Evolutionary conservation across 1,139 yeast genomes (phyloP).

Genomic region (Geotrichum candidum): DNA sequence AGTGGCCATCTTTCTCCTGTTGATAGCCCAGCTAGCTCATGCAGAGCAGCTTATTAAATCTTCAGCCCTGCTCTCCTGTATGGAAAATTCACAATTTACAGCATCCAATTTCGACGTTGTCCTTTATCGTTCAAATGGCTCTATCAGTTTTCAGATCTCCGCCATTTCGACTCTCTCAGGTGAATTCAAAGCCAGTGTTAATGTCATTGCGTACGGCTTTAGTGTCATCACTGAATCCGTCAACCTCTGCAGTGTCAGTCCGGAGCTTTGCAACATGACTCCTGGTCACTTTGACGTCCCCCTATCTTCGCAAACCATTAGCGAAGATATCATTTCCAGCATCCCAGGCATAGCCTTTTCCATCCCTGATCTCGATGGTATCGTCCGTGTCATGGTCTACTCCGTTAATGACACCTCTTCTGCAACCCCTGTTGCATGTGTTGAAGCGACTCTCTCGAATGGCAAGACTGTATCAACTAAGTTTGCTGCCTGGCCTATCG

Average conservation of each 20-base stretch:
- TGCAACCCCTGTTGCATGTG: conserved; percentile 68
- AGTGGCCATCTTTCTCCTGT: neutral
- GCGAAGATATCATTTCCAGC: conserved; percentile 37
- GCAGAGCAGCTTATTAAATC: conserved; percentile 44
- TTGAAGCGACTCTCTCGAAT: conserved; percentile 77
- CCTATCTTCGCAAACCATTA: conserved; percentile 39
- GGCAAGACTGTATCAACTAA: conserved; percentile 92
- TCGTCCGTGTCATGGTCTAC: conserved; percentile 62
- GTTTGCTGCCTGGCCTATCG: conserved; percentile 96
- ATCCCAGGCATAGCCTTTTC: conserved; percentile 84
- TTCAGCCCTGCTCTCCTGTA: conserved; percentile 80
- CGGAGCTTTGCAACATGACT: conserved; percentile 67
- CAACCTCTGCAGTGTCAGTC: conserved; percentile 49
- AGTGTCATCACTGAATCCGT: conserved; percentile 53
- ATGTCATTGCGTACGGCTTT: conserved; percentile 78
- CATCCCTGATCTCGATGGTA: conserved; percentile 91
- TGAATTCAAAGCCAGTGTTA: conserved; percentile 59
- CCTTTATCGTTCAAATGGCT: conserved; percentile 58
- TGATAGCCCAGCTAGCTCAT: conserved; percentile 23
- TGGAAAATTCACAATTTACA: conserved; percentile 82
- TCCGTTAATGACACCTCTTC: conserved; percentile 20
- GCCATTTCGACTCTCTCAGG: conserved; percentile 79
- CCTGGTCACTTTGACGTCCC: conserved; percentile 80
- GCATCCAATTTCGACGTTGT: conserved; percentile 79
- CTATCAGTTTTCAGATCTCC: conserved; percentile 60